Base-by-base conservation (phyloP, 805 yeast genomes). In the Cyberlindnera saturnus region DNA sequence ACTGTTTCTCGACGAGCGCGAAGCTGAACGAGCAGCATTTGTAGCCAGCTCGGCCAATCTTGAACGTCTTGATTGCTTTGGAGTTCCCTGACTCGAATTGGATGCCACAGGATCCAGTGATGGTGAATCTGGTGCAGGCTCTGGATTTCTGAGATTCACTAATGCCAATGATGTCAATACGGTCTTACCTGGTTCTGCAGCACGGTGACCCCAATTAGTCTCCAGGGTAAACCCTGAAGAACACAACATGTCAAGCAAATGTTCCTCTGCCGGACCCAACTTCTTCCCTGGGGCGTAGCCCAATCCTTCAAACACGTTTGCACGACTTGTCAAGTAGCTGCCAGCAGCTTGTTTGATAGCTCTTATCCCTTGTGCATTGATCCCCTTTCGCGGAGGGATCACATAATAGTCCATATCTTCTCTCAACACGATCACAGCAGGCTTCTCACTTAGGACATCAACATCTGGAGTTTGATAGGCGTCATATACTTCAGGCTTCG, bases 351-450 rank as follows among this genome's bases (percentile, higher is more conserved):
- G 59, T 61, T 91, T 91, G 47, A 91, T 67, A 32, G 71, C 69
- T 50, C 77, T 75, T 74, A 89, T 81, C 35, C 81, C 77, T 20
- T 77, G 80, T 18, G 68, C 66, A 39, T 69, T 62, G 32, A 80
- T 64, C 2, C 84, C 82, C 2, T 73, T 63, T 34, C 66, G 65
- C 35, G 87, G 90, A 3, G 96, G 95, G 15, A 93, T 81, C 49
- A 95, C 86, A 63, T 90, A 93, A 64, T 78, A 93, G 60, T 93
- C 99, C 52, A 93, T 72, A 63, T 93, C 99, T 62, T 93, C 99
- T 49, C 97, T 73, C 42, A 93, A 70, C 4, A 91, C 96, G 43
- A 93, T 88, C 36, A 93, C 82, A 1, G 96, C 83, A 0, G 98
- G 99, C 52, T 87, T 85, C 47, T 79, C 80, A 50, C 77, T 80